phyloP scores from a whole-genome alignment of 2,329 filamentous ascomycete genomes.

The Paecilomyces fulvus region DNA sequence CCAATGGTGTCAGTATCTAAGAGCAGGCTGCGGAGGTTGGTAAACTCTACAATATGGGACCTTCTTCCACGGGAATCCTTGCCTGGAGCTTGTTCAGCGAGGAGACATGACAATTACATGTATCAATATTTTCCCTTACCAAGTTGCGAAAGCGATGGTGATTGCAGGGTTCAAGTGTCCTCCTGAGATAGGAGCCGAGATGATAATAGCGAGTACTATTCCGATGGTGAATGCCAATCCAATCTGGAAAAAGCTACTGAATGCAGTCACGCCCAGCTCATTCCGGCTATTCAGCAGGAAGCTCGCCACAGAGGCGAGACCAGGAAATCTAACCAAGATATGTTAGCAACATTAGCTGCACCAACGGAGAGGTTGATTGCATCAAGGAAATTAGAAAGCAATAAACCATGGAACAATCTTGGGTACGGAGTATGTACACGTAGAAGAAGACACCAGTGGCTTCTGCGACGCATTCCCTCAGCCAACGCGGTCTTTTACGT shows the following conservation, averaged over 20 bases:
- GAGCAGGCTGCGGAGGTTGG: neutral
- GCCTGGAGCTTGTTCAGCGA: slow-evolving; percentile 33
- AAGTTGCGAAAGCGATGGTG: slow-evolving; percentile 36
- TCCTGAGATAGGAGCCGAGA: slow-evolving; percentile 46
- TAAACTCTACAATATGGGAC: slow-evolving; percentile 15
- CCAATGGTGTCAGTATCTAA: neutral
- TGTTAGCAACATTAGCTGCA: neutral
- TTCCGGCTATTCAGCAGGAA: slow-evolving; percentile 42
- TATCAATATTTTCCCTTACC: slow-evolving; percentile 10
- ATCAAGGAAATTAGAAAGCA: neutral
- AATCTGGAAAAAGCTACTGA: slow-evolving; percentile 48
- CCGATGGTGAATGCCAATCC: slow-evolving; percentile 50
- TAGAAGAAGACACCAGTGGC: slow-evolving; percentile 52
- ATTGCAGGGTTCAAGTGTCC: slow-evolving; percentile 50
- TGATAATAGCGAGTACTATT: slow-evolving; percentile 52
- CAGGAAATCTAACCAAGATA: slow-evolving; percentile 31
- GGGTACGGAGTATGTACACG: slow-evolving; percentile 23
- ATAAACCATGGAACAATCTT: neutral
- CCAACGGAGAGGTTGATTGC: neutral
- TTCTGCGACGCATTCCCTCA: slow-evolving; percentile 49
- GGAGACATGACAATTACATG: slow-evolving; percentile 11
- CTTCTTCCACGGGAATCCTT: slow-evolving; percentile 52
- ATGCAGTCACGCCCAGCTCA: slow-evolving; percentile 25
- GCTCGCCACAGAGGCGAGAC: slow-evolving; percentile 45
- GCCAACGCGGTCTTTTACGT: slow-evolving; percentile 43